A percentile compares a stretch with the other conserved stretches of the same genome.
Conservation (phyloP, 768 basidiomycete species). For the Flagelloscypha sp. region DNA sequence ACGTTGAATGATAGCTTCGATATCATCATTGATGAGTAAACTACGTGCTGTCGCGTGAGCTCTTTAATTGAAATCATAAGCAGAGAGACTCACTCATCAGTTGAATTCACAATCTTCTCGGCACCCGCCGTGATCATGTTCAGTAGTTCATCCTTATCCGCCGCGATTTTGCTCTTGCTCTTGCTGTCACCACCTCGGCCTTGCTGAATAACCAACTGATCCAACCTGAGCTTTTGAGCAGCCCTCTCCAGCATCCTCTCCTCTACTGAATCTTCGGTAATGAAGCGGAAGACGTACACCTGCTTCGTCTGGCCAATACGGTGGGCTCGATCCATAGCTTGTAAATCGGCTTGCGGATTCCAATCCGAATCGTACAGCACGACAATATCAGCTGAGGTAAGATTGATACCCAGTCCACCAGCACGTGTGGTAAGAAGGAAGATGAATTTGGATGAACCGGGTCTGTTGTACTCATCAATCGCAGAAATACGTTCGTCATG, state of each 20-base stretch:
- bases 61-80: not conserved
- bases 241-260: conserved; percentile 92
- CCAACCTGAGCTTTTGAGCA: conserved; percentile 89
- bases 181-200: conserved; percentile 76
- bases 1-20: conserved; percentile 85
- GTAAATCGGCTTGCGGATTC: conserved; percentile 98
- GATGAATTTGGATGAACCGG: conserved; percentile 89
- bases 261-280: conserved; percentile 93
- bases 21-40: conserved; percentile 76
- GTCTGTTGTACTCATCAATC: conserved; percentile 97
- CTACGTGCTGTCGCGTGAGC: conserved; percentile 26
- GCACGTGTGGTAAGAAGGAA: conserved; percentile 96
- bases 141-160: conserved; percentile 90
- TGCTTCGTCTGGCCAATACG: conserved; percentile 97
- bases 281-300: conserved; percentile 95
- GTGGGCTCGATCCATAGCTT: conserved; percentile 98
- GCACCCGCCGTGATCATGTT: conserved; percentile 99
- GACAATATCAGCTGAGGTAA: conserved; percentile 92
- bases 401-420: conserved; percentile 93
- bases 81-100: conserved; percentile 49
- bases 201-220: conserved; percentile 96
- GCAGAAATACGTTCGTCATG: conserved; percentile 94
- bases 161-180: conserved; percentile 69
- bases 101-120: conserved; percentile 86
- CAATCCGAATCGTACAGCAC: conserved; percentile 96